phyloP scores from a whole-genome alignment of 345 rosid genomes.

The Eucalyptus microcorys region DNA sequence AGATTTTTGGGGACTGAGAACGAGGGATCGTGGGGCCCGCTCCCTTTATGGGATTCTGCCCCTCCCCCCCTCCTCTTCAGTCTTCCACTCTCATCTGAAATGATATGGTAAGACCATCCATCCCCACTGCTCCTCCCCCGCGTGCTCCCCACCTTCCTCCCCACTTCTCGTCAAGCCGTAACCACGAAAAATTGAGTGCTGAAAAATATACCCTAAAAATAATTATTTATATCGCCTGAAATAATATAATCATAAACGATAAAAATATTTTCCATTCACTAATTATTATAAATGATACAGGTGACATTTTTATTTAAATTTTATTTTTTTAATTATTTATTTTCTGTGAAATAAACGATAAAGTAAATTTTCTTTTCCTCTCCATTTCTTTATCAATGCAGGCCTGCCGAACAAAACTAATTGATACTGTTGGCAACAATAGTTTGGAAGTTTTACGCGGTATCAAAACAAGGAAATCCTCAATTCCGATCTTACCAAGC shows the following conservation, averaged over 20 bases:
- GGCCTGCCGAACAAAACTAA: accelerated
- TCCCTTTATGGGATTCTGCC: neutral
- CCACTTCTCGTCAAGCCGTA: neutral
- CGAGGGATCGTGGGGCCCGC: neutral
- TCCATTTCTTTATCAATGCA: too few species aligned
- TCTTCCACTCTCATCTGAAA: neutral
- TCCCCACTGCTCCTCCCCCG: neutral
- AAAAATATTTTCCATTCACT: accelerated
- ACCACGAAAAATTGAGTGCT: too few species aligned
- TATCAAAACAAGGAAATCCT: neutral
- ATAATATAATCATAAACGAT: neutral
- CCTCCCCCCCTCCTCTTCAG: neutral
- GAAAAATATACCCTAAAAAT: neutral
- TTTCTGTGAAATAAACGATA: accelerated
- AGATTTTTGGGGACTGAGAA: neutral
- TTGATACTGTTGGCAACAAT: accelerated
- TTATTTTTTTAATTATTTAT: accelerated
- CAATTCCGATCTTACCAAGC: accelerated
- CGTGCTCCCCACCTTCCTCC: neutral
- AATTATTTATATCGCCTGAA: neutral
- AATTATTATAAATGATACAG: accelerated
- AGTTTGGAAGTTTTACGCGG: accelerated
- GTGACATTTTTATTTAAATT: accelerated
- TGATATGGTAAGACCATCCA: neutral
- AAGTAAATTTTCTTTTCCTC: too few species aligned